Base-by-base conservation (phyloP, 192 early-diverging fungal species). In the Coemansia sp. region DNA sequence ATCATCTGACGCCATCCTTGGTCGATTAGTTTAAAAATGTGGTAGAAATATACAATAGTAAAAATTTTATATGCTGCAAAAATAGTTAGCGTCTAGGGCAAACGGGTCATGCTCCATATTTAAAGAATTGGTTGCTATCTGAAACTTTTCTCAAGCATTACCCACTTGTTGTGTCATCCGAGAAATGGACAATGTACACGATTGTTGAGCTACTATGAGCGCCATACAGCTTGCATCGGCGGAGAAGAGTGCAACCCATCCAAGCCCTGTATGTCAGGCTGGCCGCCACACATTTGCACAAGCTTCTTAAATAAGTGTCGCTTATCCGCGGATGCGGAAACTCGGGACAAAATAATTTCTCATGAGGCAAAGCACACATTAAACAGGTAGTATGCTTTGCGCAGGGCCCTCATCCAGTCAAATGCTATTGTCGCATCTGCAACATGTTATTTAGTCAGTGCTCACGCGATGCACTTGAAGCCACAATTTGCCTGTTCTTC, bases 1-100 rank as follows among this genome's bases (percentile, higher is more conserved):
- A 27, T 63, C 56, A 35, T 29, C 32, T 11, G 55, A 21, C 15
- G 56, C 15, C 56, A 58, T 58, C 14, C 17, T 43, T 43, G 23
- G 24, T 22, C 8, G n/a, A 32, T 19, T 35, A 56, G n/a, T 17
- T 8, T 32, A 32, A 35, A 38, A 49, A 12, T 15, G 11, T 6
- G n/a, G 17, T 56, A 19, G 17, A 49, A 49, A 49, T 19, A 49
- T 14, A 49, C 6, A 49, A 7, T 19, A 49, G 17, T 49, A 45
- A 17, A 49, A 49, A 43, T 15, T 11, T 43, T 43, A 15, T 3
- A 43, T 43, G 41, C 12, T 15, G 41, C 41, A 43, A 43, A 43
- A 43, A 43, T 32, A 0, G 41, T 8, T 15, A 43, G 41, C 0
- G 41, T 11, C 41, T n/a, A 43, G 3, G 12, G 15, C 10, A 43